A percentile compares a stretch with the other conserved stretches of the same genome.
These are phyloP conservation scores for Clonostachys sp. DNA, from an alignment of 2,329 filamentous ascomycete genomes.

Conservation along the genomic window DNA sequence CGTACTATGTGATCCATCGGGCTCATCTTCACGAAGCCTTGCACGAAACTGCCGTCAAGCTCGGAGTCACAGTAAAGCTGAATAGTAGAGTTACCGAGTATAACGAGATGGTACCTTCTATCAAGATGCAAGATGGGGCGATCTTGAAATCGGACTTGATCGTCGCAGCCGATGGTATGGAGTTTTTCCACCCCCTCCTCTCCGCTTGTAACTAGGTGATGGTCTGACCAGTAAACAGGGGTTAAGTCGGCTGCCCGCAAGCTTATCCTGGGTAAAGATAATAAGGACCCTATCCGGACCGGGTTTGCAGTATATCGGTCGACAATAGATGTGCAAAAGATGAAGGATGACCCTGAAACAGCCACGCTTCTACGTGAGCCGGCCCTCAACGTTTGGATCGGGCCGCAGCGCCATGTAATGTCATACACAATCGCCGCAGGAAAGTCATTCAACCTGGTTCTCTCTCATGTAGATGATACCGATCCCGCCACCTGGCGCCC, in stretches of 20 bases:
- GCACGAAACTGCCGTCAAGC: slow-evolving; percentile 11
- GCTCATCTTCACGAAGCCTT: slow-evolving; percentile 26
- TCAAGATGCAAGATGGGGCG: slow-evolving; percentile 13
- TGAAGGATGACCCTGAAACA: slow-evolving; percentile 24
- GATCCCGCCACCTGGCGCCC: slow-evolving; percentile 22
- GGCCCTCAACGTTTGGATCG: slow-evolving; percentile 33
- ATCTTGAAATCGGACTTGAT: slow-evolving; percentile 20
- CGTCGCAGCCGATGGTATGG: slow-evolving; percentile 26
- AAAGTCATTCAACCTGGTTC: slow-evolving; percentile 38
- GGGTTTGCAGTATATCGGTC: slow-evolving; percentile 36
- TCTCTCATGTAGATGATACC: slow-evolving; percentile 31
- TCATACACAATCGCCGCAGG: slow-evolving; percentile 34
- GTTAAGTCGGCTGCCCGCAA: background rate
- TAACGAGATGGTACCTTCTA: slow-evolving; percentile 9
- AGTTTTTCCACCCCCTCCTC: background rate
- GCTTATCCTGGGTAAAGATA: background rate
- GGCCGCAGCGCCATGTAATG: slow-evolving; percentile 36
- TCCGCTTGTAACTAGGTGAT: no score
- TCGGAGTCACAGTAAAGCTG: slow-evolving; percentile 16
- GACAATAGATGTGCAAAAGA: slow-evolving; percentile 27
- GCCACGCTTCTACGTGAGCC: slow-evolving; percentile 31
- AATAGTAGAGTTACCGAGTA: slow-evolving; percentile 16
- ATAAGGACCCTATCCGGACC: slow-evolving; percentile 13
- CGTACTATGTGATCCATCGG: slow-evolving; percentile 27
- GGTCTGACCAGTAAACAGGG: no score